Evolutionary conservation across 176 grass and related monocot species (phyloP), one percentile per base, ranked within the genome.

Genomic region (Aechmea fasciata): DNA sequence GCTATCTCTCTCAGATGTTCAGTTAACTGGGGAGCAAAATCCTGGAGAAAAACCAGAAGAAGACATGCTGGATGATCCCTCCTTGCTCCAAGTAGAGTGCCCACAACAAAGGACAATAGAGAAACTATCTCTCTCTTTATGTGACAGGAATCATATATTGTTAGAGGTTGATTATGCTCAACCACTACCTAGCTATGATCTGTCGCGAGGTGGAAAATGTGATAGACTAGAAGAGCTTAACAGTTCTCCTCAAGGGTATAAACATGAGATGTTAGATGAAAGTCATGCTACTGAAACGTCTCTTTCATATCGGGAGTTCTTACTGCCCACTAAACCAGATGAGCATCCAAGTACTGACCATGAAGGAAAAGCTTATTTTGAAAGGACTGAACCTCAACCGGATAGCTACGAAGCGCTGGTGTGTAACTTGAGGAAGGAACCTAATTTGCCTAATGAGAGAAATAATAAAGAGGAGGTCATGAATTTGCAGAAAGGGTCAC

Each of bases 31-130:
- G 3, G 52, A 71, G 47, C 66, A 64, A 55, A 69, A 49, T 74
- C 13, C 10, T 61, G 52, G 51, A 73, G 22, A 68, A 67, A 69
- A 71, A 64, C 68, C 63, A 78, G 73, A 11, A 72, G 68, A 67
- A 82, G 89, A 79, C 79, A 83, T 83, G 79, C 82, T 92, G 53
- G 87, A 88, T 74, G 85, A 92, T 71, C 70, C 82, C 68, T 71
- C 82, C 77, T 83, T 85, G 79, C 79, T 82, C 70, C 82, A 81
- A 77, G 66, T 84, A 49, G 85, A 91, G 65, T 80, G 50, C 72
- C 79, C 81, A 52, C n/a, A 79, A 50, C 72, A 81, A 75, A 88
- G 64, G 73, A 72, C 81, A 28, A 63, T 65, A 61, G 85, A 83
- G 55, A 87, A 80, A 74, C 67, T 81, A 20, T 62, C 85, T 52